Percentiles rank a stretch among this genome's conserved stretches.
These are phyloP conservation scores for Stylosanthes scabra DNA, from an alignment of 331 rosid genomes.

Conservation along the genomic window DNA sequence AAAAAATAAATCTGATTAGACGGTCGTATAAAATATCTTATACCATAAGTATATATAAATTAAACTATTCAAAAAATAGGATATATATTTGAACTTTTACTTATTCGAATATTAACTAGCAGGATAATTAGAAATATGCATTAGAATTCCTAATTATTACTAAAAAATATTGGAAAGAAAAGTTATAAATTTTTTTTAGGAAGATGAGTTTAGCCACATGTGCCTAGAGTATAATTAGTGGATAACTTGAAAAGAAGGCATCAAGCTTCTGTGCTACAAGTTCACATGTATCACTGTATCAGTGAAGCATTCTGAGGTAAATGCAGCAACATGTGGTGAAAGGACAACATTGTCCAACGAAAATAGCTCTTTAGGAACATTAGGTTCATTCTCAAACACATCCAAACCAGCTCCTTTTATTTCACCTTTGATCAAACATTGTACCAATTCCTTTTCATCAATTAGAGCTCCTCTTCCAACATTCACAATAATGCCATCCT, in stretches of 20 bases:
- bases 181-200: no score
- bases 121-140: no score
- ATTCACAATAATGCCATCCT: conserved; percentile 46
- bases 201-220: no score
- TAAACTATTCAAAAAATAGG: no score
- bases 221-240: background rate
- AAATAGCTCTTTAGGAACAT: conserved; percentile 46
- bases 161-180: no score
- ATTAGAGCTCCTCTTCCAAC: conserved; percentile 51
- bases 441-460: conserved; percentile 46
- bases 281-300: conserved; percentile 4
- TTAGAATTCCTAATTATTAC: no score
- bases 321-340: conserved; percentile 40
- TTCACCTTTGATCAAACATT: conserved; percentile 38
- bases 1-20: no score
- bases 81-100: no score
- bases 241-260: conserved; percentile 40
- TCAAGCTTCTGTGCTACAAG: conserved; percentile 29
- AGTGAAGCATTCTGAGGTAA: conserved; percentile 17
- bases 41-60: no score
- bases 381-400: conserved; percentile 62
- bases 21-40: no score
- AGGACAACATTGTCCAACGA: conserved; percentile 49
- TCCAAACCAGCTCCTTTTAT: conserved; percentile 56
- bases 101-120: no score